A percentile compares a stretch with the other conserved stretches of the same genome.
These are phyloP conservation scores for Podospora australis DNA, from an alignment of 495 filamentous ascomycete genomes.

Conservation along the genomic window DNA sequence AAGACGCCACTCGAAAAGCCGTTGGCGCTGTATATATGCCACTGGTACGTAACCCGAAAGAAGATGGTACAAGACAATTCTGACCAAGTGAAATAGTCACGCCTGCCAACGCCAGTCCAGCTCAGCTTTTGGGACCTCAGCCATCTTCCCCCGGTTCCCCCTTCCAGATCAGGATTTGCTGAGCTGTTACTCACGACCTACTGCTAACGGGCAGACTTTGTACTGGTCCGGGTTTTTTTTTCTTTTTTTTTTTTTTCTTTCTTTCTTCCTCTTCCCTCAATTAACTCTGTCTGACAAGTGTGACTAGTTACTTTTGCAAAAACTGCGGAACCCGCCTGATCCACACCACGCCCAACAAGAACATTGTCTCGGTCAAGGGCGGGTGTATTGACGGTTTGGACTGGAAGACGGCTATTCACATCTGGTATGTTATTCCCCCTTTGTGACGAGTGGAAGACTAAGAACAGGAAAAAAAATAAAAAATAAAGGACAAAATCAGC, in stretches of 20 bases:
- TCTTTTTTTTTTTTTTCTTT: too few species aligned
- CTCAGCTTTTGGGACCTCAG: constrained; percentile 61
- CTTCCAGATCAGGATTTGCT: constrained; percentile 40
- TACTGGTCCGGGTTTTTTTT: too few species aligned
- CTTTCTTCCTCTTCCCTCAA: too few species aligned
- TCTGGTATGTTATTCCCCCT: constrained; percentile 35
- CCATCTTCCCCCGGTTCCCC: constrained; percentile 57
- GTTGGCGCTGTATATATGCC: constrained; percentile 59
- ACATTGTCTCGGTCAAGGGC: constrained; percentile 53
- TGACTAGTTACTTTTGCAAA: constrained; percentile 57
- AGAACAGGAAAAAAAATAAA: neutral
- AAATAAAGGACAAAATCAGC: constrained; percentile 45
- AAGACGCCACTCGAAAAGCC: constrained; percentile 51
- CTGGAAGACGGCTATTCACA: constrained; percentile 51
- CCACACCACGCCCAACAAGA: constrained; percentile 46
- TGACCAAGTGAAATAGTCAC: constrained; percentile 19
- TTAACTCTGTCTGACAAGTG: too few species aligned
- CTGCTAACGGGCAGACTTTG: constrained; percentile 38
- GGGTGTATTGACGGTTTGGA: constrained; percentile 55
- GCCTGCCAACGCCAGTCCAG: constrained; percentile 61
- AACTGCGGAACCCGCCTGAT: constrained; percentile 53
- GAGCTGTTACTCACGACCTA: constrained; percentile 43
- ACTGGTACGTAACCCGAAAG: constrained; percentile 50
- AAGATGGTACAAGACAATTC: too few species aligned
- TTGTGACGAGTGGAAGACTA: neutral